Conservation (phyloP, 805 yeast genomes). For the Candida loeiensis region DNA sequence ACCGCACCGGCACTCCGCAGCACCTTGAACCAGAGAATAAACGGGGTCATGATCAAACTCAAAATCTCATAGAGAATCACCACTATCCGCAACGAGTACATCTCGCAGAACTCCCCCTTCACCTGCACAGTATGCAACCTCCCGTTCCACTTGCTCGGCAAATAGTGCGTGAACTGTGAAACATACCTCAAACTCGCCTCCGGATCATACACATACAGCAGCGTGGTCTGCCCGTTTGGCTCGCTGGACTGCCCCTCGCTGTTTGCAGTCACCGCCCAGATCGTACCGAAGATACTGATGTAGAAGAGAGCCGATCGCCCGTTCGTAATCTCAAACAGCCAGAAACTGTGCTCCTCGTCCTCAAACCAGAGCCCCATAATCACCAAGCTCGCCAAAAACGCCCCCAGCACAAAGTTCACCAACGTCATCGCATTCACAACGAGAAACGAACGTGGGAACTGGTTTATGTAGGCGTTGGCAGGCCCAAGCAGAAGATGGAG, state of each 20-base stretch:
- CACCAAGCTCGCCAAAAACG: constrained; percentile 78
- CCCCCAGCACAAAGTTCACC: constrained; percentile 69
- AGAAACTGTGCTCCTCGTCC: constrained; percentile 73
- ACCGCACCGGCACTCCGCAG: constrained; percentile 71
- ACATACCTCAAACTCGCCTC: constrained; percentile 80
- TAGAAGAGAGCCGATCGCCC: constrained; percentile 83
- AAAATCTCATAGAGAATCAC: constrained; percentile 73
- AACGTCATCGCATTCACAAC: constrained; percentile 36
- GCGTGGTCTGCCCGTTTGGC: constrained; percentile 24
- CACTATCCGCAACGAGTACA: constrained; percentile 70
- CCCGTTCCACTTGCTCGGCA: constrained; percentile 86
- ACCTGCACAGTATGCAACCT: constrained; percentile 80
- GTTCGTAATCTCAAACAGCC: constrained; percentile 82
- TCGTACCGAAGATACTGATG: constrained; percentile 81
- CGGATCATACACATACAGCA: constrained; percentile 74
- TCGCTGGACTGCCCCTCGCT: constrained; percentile 31
- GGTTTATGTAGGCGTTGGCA: constrained; percentile 81
- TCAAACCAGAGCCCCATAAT: constrained; percentile 68
- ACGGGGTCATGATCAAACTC: constrained; percentile 81
- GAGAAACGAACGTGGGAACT: constrained; percentile 76
- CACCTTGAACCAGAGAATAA: constrained; percentile 80
- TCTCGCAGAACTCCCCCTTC: constrained; percentile 73
- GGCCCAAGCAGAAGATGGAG: constrained; percentile 72
- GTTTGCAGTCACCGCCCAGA: constrained; percentile 79
- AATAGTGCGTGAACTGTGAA: constrained; percentile 83